Evolutionary conservation across 768 basidiomycete genomes (phyloP).

Genomic region (Mycena pura): DNA sequence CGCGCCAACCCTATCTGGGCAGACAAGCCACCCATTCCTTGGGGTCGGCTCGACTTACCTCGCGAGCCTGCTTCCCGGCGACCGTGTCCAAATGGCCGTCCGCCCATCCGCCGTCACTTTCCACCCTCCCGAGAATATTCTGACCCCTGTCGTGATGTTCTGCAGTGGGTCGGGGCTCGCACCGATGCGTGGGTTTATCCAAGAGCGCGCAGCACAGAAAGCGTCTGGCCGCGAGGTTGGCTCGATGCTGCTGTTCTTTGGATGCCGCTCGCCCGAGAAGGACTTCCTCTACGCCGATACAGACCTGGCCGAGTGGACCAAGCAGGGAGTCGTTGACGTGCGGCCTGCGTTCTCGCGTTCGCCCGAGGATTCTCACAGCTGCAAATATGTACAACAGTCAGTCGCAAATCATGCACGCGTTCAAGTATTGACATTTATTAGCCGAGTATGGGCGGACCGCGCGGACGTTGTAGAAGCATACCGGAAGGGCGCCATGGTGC

Average conservation of each 20-base stretch:
- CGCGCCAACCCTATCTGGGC: constrained; percentile 41
- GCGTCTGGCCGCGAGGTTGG: constrained; percentile 48
- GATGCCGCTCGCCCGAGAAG: constrained; percentile 47
- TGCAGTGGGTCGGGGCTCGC: constrained; percentile 55
- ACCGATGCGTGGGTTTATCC: constrained; percentile 58
- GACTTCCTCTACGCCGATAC: constrained; percentile 51
- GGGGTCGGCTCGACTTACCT: constrained; percentile 55
- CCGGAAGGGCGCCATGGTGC: constrained; percentile 43
- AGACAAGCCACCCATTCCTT: constrained; percentile 39
- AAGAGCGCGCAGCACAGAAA: constrained; percentile 55
- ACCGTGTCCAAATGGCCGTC: constrained; percentile 49
- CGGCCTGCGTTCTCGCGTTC: constrained; percentile 48
- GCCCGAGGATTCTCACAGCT: constrained; percentile 36
- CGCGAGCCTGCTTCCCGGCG: constrained; percentile 44
- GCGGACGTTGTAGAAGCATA: constrained; percentile 41
- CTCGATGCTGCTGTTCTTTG: constrained; percentile 53
- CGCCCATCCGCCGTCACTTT: constrained; percentile 46
- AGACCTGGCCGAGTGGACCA: constrained; percentile 51
- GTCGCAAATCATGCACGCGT: constrained; percentile 10
- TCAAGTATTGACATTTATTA: constrained; percentile 20
- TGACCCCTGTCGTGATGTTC: constrained; percentile 50
- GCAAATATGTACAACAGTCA: constrained; percentile 48
- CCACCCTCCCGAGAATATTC: constrained; percentile 47
- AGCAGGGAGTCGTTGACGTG: constrained; percentile 49
- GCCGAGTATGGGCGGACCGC: constrained; percentile 50